Evolutionary conservation across 768 basidiomycete genomes (phyloP).

Genomic region (Phaeotremella skinneri): DNA sequence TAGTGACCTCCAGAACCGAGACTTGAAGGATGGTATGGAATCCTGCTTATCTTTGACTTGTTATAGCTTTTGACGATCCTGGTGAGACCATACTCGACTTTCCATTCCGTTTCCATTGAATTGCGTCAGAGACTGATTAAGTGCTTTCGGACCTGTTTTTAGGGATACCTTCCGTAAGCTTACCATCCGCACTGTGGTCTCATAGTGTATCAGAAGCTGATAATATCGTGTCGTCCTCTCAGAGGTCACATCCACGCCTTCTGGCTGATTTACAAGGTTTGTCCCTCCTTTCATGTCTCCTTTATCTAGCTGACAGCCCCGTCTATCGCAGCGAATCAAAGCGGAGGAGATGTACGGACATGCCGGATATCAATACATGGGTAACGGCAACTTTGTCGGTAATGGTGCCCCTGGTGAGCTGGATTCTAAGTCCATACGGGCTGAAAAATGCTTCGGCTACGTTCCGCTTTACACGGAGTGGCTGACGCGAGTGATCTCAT

Average conservation of each 20-base stretch:
- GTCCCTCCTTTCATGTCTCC: conserved; percentile 1
- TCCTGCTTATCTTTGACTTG: conserved; percentile 6
- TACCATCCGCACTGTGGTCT: not conserved
- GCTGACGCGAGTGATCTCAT: not conserved
- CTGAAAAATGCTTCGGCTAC: too few relatives aligned
- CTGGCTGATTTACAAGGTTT: conserved; percentile 40
- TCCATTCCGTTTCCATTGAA: too few relatives aligned
- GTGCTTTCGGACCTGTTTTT: not conserved
- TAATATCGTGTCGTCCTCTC: not conserved
- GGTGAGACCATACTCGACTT: not conserved
- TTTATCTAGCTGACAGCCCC: not conserved
- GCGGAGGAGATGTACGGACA: conserved; percentile 46
- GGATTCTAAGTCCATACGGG: not conserved
- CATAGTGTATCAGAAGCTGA: not conserved
- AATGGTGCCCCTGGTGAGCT: conserved; percentile 16
- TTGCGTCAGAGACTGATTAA: too few relatives aligned
- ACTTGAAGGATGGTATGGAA: not conserved
- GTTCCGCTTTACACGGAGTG: not conserved
- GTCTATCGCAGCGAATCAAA: conserved; percentile 27
- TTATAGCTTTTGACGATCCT: conserved; percentile 5
- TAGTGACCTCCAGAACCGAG: not conserved
- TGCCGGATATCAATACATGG: conserved; percentile 40
- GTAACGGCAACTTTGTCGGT: conserved; percentile 44
- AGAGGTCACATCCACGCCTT: conserved; percentile 46
- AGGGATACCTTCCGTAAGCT: conserved; percentile 29